These are phyloP conservation scores for Isabelozyma gotoi DNA, from an alignment of 805 yeast species.

Conservation along the genomic window DNA sequence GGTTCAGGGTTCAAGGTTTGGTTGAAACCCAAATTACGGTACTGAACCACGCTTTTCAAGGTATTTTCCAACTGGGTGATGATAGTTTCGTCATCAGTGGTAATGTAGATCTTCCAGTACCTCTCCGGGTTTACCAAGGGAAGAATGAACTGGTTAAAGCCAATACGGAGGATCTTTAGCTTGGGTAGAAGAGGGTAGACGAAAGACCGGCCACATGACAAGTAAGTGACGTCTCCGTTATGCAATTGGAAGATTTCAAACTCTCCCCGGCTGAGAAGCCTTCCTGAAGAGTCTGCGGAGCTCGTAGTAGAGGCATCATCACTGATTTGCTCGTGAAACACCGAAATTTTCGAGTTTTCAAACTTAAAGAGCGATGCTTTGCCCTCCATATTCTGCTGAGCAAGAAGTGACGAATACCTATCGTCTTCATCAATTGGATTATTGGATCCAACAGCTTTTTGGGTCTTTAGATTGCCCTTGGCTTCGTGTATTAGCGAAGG, in stretches of 20 bases:
- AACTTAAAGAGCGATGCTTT: slow-evolving; percentile 35
- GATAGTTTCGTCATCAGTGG: slow-evolving; percentile 24
- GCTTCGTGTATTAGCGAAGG: slow-evolving; percentile 23
- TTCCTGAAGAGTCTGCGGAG: slow-evolving; percentile 28
- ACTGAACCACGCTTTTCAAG: slow-evolving; percentile 40
- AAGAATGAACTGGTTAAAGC: slow-evolving; percentile 50
- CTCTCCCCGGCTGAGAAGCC: slow-evolving; percentile 59
- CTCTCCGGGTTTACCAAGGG: slow-evolving; percentile 74
- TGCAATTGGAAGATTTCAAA: slow-evolving; percentile 61
- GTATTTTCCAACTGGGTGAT: slow-evolving; percentile 32
- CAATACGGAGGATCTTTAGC: slow-evolving; percentile 54
- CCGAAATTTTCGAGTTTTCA: slow-evolving; percentile 31
- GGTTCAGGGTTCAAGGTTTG: too few relatives aligned
- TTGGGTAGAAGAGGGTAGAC: slow-evolving; percentile 74
- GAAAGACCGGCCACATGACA: slow-evolving; percentile 64
- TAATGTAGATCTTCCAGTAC: slow-evolving; percentile 60
- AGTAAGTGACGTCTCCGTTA: slow-evolving; percentile 56
- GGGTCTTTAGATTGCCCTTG: slow-evolving; percentile 24
- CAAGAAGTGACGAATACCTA: slow-evolving; percentile 8
- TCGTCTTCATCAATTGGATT: slow-evolving; percentile 1
- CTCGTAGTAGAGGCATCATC: slow-evolving; percentile 10
- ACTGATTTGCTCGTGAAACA: slow-evolving; percentile 32
- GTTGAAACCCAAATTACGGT: slow-evolving; percentile 36
- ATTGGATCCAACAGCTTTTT: too few relatives aligned
- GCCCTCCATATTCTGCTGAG: slow-evolving; percentile 29